These are phyloP conservation scores for Schrenkiella parvula DNA, from an alignment of 345 rosid genomes.

Conservation along the genomic window DNA sequence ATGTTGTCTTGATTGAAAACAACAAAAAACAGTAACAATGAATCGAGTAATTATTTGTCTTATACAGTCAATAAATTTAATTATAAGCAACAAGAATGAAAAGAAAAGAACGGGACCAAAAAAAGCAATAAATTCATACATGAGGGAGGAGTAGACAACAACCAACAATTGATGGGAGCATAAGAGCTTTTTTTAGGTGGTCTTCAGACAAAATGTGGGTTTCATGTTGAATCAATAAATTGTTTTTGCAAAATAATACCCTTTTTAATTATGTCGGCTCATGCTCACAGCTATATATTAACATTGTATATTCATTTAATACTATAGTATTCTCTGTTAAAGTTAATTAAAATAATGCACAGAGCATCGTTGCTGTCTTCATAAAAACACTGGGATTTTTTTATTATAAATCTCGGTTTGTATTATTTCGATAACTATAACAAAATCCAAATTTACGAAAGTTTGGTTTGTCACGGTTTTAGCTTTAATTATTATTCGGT, in stretches of 20 bases:
- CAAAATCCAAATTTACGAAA: no score
- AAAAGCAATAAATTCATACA: conserved; percentile 26
- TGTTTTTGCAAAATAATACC: not conserved
- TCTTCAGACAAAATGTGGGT: conserved; percentile 30
- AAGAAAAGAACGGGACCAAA: not conserved
- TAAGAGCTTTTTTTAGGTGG: conserved; percentile 3
- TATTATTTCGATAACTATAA: not conserved
- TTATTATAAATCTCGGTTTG: not conserved
- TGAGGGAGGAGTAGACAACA: conserved; percentile 19
- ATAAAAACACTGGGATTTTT: not conserved
- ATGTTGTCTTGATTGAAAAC: not conserved
- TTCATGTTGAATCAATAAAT: conserved; percentile 29
- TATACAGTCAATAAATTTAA: not conserved
- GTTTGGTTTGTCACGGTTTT: not conserved
- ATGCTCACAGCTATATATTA: conserved; percentile 14
- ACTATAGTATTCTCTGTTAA: not conserved
- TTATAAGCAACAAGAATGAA: not conserved
- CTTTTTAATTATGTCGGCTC: conserved; percentile 21
- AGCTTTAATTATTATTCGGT: not conserved
- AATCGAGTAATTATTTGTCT: not conserved
- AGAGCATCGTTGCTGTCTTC: conserved; percentile 27
- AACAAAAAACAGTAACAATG: not conserved
- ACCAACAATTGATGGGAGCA: conserved; percentile 27
- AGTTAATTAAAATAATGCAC: not conserved
- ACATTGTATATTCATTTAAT: conserved; percentile 12